Evolutionary conservation across 2,329 filamentous ascomycete genomes (phyloP), one percentile per base, ranked within the genome.

Genomic region (Colletotrichum shisoi): DNA sequence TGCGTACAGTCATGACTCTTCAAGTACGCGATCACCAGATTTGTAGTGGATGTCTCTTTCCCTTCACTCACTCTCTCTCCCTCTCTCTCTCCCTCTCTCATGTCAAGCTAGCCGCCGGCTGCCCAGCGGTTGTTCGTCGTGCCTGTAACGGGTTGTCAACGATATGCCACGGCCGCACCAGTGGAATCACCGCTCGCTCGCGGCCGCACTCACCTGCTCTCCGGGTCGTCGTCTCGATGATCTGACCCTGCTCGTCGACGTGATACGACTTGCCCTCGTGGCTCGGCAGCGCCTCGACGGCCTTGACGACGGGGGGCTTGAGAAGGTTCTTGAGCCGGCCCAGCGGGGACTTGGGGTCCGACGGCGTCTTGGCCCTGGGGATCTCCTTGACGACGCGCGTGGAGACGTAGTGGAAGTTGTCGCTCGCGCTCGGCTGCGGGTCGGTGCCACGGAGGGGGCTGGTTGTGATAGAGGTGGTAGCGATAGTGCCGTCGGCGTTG

Each of bases 211-310:
- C 39, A 48, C 60, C 65, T 31, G 59, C 64, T 40, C 68, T 68
- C 34, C 42, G 39, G 2, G 60, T 57, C 2, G 68, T 70, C 2
- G 66, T 70, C 39, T 69, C 57, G 34, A 70, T 69, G 40, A 69
- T 46, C 12, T 44, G 40, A 12, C 66, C 68, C 57, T 69, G 40
- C 37, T 69, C 61, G 52, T 70, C 40, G 9, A 69, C 37, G n/a
- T 65, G 66, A 45, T 70, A 70, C 15, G 67, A 59, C 62, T 70
- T 70, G n/a, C 62, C 62, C 48, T 70, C 68, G 5, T 49, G n/a
- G 42, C 11, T 63, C 0, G 68, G 66, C 46, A 70, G 61, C 34
- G 58, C 53, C 15, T 66, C 68, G 1, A 57, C 45, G 0, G 68
- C 68, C 49, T 66, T 66, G 19, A 67, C 68, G 19, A 56, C 68